These are phyloP conservation scores for Stachybotrys elegans DNA, from an alignment of 2,329 filamentous ascomycete species.

Conservation along the genomic window DNA sequence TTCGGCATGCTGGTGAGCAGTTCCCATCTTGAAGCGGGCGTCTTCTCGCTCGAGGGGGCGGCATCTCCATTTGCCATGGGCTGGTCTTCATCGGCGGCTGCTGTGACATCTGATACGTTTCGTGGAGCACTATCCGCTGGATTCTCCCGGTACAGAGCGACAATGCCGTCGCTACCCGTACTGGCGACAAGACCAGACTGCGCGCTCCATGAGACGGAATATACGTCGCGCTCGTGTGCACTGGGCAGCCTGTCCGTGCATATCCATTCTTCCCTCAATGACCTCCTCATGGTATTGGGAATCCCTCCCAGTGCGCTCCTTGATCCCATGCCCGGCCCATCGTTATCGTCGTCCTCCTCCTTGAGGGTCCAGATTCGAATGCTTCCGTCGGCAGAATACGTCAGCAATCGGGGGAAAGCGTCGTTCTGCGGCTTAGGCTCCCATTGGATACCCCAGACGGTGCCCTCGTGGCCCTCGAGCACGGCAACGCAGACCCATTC, in stretches of 20 bases:
- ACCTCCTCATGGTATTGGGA: conserved; percentile 83
- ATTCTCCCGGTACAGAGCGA: conserved; percentile 72
- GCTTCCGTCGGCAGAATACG: conserved; percentile 79
- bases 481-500: conserved; percentile 90
- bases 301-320: conserved; percentile 52
- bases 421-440: conserved; percentile 41
- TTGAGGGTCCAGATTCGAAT: conserved; percentile 74
- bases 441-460: conserved; percentile 86
- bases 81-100: conserved; percentile 24
- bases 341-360: conserved; percentile 44
- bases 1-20: conserved; percentile 64
- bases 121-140: conserved; percentile 7
- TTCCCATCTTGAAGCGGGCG: conserved; percentile 51
- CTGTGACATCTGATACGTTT: too few species aligned
- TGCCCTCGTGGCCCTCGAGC: conserved; percentile 74
- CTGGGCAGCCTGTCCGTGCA: conserved; percentile 71
- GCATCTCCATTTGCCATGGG: conserved; percentile 19
- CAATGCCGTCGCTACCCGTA: conserved; percentile 77
- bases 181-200: conserved; percentile 76
- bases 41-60: conserved; percentile 7
- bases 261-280: conserved; percentile 76
- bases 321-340: conserved; percentile 23
- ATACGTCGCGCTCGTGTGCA: conserved; percentile 75
- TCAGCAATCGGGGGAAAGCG: conserved; percentile 61
- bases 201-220: conserved; percentile 79